Percentiles rank a stretch among this genome's conserved stretches.
These are phyloP conservation scores for Boletus reticulatus DNA, from an alignment of 768 basidiomycete genomes.

Conservation along the genomic window DNA sequence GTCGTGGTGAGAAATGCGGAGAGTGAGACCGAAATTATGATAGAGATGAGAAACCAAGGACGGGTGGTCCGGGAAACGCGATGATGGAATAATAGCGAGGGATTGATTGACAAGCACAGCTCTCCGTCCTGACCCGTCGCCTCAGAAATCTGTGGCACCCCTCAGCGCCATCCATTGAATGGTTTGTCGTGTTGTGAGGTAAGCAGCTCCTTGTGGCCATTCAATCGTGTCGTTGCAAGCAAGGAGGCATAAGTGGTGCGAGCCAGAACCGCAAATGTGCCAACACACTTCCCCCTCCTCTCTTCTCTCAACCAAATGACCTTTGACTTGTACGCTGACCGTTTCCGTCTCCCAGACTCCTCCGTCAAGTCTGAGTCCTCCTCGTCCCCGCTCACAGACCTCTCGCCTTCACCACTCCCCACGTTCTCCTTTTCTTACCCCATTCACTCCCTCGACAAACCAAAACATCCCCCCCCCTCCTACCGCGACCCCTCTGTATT, in stretches of 20 bases:
- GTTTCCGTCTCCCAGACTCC: slow-evolving; percentile 15
- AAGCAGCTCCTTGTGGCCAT: background rate
- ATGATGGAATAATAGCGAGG: background rate
- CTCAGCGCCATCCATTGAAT: background rate
- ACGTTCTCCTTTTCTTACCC: slow-evolving; percentile 27
- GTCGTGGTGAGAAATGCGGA: slow-evolving; percentile 6
- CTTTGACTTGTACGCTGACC: slow-evolving; percentile 24
- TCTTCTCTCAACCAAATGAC: slow-evolving; percentile 14
- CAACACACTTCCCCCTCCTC: background rate
- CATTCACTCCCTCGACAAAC: background rate
- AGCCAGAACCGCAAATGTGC: background rate
- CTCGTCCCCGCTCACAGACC: slow-evolving; percentile 20
- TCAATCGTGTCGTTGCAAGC: background rate
- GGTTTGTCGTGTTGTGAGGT: background rate
- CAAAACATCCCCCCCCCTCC: background rate
- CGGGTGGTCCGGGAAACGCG: background rate
- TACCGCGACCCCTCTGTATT: slow-evolving; percentile 10
- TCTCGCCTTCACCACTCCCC: slow-evolving; percentile 20
- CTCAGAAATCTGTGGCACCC: background rate
- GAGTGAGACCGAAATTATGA: background rate
- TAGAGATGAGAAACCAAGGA: background rate
- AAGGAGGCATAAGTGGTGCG: slow-evolving; percentile 9
- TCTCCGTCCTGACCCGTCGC: background rate
- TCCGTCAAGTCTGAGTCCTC: slow-evolving; percentile 32
- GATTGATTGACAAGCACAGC: slow-evolving; percentile 1